These are phyloP conservation scores for Termitomyces sp. DNA, from an alignment of 768 basidiomycete species.

Conservation along the genomic window DNA sequence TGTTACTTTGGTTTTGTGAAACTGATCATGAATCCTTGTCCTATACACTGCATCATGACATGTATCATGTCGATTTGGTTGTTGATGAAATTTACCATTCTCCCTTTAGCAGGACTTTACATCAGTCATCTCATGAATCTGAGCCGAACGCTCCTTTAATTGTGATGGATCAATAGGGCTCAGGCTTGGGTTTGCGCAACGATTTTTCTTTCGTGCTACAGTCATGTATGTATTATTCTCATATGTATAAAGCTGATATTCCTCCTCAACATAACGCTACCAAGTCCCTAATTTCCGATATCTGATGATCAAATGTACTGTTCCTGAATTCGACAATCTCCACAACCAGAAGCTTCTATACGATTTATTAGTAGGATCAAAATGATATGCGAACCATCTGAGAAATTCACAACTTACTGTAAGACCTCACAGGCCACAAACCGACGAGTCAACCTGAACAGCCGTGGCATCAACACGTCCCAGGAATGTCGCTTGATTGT, in stretches of 20 bases:
- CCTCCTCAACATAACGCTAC: background rate
- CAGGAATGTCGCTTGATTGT: slow-evolving; percentile 17
- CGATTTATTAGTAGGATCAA: background rate
- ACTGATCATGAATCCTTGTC: background rate
- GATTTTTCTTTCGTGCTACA: background rate
- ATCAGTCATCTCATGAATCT: background rate
- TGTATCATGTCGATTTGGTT: background rate
- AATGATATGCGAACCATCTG: too few relatives aligned
- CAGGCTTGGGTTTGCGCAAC: background rate
- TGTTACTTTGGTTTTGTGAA: background rate
- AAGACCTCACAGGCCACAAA: slow-evolving; percentile 18
- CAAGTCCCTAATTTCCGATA: background rate
- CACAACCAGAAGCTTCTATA: background rate
- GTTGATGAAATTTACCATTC: too few relatives aligned
- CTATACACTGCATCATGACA: background rate
- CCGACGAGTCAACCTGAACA: slow-evolving; percentile 15
- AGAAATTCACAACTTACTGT: background rate
- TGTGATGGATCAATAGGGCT: background rate
- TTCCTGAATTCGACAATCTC: too few relatives aligned
- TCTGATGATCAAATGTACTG: background rate
- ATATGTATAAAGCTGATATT: background rate
- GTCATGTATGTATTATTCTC: background rate
- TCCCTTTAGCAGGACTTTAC: too few relatives aligned
- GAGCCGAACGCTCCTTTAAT: background rate
- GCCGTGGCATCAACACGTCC: slow-evolving; percentile 20